Evolutionary conservation across 257 asterid species (phyloP).

Genomic region (Solanum lycopersicoides): DNA sequence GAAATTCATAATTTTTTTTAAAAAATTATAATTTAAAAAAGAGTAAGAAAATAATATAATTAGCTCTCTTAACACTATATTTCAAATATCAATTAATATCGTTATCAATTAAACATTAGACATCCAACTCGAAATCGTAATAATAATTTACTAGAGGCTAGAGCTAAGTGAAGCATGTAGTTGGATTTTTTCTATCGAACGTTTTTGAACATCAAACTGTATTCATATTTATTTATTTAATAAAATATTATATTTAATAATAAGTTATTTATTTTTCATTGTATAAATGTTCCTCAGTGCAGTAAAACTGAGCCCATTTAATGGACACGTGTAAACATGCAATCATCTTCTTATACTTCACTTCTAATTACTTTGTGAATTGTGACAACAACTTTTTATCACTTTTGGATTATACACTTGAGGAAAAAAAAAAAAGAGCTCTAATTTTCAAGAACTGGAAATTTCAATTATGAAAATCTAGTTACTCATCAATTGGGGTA

Average conservation of each 20-base stretch:
- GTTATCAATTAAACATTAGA: background rate
- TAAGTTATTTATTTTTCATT: no score
- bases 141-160: no score
- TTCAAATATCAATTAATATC: no score
- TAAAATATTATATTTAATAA: no score
- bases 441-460: background rate
- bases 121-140: no score
- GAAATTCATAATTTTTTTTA: no score
- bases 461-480: background rate
- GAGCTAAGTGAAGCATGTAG: background rate
- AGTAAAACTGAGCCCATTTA: background rate
- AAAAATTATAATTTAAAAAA: no score
- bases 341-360: background rate
- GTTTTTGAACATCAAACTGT: background rate
- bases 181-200: background rate
- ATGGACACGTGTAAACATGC: background rate
- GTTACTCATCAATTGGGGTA: background rate
- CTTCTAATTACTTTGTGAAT: background rate
- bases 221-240: no score
- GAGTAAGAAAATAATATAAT: no score
- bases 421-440: background rate
- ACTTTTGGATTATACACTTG: background rate
- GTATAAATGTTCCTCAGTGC: background rate
- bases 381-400: background rate
- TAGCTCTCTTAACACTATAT: no score